Percentiles rank a stretch among this genome's conserved stretches.
Conservation (phyloP, 257 asterid species). For the Salvia miltiorrhiza region DNA sequence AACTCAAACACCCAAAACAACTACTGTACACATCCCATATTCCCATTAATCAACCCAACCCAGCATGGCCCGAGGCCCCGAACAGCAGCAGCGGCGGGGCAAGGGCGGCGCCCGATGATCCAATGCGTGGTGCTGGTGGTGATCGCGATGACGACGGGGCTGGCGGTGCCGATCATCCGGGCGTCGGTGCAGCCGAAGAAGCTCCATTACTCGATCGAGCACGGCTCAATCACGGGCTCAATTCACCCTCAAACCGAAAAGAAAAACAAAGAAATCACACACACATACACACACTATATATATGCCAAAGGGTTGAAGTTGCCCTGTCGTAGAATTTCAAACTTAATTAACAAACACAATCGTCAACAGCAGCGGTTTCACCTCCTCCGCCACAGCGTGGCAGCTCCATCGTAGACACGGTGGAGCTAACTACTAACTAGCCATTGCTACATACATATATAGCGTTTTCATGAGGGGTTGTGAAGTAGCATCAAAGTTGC, state of each 20-base stretch:
- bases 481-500: not conserved
- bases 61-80: constrained; percentile 27
- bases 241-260: not conserved
- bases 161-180: constrained; percentile 57
- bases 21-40: no score
- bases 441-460: not conserved
- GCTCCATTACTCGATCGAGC: constrained; percentile 62
- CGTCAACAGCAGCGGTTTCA: not conserved
- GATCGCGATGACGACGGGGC: constrained; percentile 44
- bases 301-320: not conserved
- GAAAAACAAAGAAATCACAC: not conserved
- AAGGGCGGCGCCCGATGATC: constrained; percentile 10
- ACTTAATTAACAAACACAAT: not conserved
- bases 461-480: not conserved
- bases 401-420: not conserved
- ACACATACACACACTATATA: not conserved
- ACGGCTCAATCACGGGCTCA: constrained; percentile 17
- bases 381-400: not conserved
- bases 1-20: not conserved
- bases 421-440: not conserved
- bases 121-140: constrained; percentile 32
- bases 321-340: not conserved
- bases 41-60: no score
- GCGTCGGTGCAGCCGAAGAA: constrained; percentile 46
- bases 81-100: constrained; percentile 7